phyloP scores from a whole-genome alignment of 805 yeast genomes.

The Sugiyamaella lignohabitans region DNA sequence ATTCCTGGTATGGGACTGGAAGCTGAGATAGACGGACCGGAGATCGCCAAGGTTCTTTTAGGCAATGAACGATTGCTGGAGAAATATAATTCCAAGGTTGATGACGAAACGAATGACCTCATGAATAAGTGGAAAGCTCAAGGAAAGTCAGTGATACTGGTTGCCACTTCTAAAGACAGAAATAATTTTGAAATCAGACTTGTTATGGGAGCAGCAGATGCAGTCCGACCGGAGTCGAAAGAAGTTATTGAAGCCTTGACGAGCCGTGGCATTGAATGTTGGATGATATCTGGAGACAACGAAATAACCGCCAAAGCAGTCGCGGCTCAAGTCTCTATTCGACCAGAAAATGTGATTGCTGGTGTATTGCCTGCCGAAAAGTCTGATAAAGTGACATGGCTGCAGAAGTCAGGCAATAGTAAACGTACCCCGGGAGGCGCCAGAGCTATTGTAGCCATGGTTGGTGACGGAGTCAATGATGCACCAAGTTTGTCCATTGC shows the following conservation, averaged over 20 bases:
- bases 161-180: conserved; percentile 34
- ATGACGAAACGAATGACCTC: conserved; percentile 28
- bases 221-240: conserved; percentile 46
- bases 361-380: conserved; percentile 72
- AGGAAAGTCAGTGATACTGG: conserved; percentile 57
- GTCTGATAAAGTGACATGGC: conserved; percentile 50
- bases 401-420: conserved; percentile 40
- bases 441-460: conserved; percentile 57
- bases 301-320: conserved; percentile 59
- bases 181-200: conserved; percentile 36
- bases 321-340: conserved; percentile 56
- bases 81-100: conserved; percentile 40
- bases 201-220: conserved; percentile 54
- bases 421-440: conserved; percentile 13
- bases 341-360: conserved; percentile 47
- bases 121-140: conserved; percentile 52
- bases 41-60: conserved; percentile 21
- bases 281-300: conserved; percentile 79
- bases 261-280: conserved; percentile 44
- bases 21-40: neutral
- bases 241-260: conserved; percentile 41
- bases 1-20: conserved; percentile 54
- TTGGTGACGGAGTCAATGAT: conserved; percentile 80
- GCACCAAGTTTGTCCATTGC: conserved; percentile 74
- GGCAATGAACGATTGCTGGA: conserved; percentile 58